Evolutionary conservation across 116 monocot species (phyloP), one percentile per base, ranked within the genome.

Genomic region (Papilionanthe hybrid): DNA sequence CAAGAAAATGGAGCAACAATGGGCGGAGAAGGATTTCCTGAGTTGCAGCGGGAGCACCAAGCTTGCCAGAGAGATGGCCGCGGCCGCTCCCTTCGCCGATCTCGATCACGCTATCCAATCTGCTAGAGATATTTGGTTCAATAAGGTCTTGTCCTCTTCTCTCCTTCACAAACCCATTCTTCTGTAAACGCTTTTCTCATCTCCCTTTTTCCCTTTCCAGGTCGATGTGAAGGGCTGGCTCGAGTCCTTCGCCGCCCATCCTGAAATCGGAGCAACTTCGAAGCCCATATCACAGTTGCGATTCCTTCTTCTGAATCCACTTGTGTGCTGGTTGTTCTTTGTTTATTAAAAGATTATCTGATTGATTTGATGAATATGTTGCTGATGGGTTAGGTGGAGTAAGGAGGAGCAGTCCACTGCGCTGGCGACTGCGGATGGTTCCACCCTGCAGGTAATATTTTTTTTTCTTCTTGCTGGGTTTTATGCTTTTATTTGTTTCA

Each of bases 181-280:
- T 29, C 32, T 48, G 13, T 44, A 28, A 55, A 78, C 66, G 56
- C 9, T 19, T 7, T 32, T 25, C 41, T 11, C 77, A 1, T 78
- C 18, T 9, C 12, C 1, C 1, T 41, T 32, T 60, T 20, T 41
- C 48, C 23, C 17, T 72, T 12, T 80, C 44, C 55, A 94, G 94
- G 85, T 98, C 29, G 94, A 98, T 82, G 87, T 94, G 37, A 92
- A 85, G 60, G 93, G 92, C 32, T 98, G 94, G 97, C 88, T 98
- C 9, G 93, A 98, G 79, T 77, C 86, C 7, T 94, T 98, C 79
- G 90, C 94, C 25, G 90, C 85, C 23, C 98, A 98, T 67, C 98
- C 98, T 1, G 90, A 89, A 55, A 98, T 98, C 75, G 98, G 94
- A 22, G 19, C 84, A 55, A 88, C 85, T 9, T 85, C 89, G 25